Percentiles rank a stretch among this genome's conserved stretches.
Conservation (phyloP, 257 asterid species). For the Phtheirospermum japonicum region DNA sequence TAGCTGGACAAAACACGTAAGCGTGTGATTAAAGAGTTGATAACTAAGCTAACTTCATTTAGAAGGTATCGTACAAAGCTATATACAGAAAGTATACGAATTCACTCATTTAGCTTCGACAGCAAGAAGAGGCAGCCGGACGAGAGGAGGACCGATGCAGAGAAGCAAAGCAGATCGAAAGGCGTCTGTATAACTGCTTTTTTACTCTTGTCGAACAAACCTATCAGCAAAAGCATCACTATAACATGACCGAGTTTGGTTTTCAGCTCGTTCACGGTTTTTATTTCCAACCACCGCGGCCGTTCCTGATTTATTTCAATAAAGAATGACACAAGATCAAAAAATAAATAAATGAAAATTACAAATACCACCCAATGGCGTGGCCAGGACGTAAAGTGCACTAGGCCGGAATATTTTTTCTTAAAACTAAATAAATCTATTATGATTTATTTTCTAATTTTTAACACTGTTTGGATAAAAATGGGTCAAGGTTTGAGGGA, state of each 20-base stretch:
- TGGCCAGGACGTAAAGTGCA: too few species aligned
- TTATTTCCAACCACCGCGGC: slow-evolving; percentile 82
- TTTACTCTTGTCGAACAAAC: slow-evolving; percentile 87
- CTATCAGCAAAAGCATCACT: slow-evolving; percentile 89
- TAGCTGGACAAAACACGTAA: background rate
- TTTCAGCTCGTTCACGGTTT: slow-evolving; percentile 76
- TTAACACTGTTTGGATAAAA: too few species aligned
- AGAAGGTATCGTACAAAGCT: background rate
- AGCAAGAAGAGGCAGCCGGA: slow-evolving; percentile 79
- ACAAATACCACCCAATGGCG: too few species aligned
- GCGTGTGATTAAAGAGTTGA: background rate
- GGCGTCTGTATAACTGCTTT: slow-evolving; percentile 73
- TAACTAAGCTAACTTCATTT: background rate
- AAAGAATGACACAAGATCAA: too few species aligned
- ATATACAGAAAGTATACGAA: background rate
- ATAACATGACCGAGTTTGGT: slow-evolving; percentile 90
- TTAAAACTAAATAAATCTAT: too few species aligned
- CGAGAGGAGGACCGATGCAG: slow-evolving; percentile 72
- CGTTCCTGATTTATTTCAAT: slow-evolving; percentile 79
- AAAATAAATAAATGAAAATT: too few species aligned
- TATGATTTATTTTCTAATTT: too few species aligned
- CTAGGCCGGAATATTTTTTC: too few species aligned
- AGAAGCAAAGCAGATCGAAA: slow-evolving; percentile 80
- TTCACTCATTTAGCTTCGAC: slow-evolving; percentile 54
- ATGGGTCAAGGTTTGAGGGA: too few species aligned